Evolutionary conservation across 306 rosid species (phyloP), one percentile per base, ranked within the genome.

Genomic region (Calophaca sinica): DNA sequence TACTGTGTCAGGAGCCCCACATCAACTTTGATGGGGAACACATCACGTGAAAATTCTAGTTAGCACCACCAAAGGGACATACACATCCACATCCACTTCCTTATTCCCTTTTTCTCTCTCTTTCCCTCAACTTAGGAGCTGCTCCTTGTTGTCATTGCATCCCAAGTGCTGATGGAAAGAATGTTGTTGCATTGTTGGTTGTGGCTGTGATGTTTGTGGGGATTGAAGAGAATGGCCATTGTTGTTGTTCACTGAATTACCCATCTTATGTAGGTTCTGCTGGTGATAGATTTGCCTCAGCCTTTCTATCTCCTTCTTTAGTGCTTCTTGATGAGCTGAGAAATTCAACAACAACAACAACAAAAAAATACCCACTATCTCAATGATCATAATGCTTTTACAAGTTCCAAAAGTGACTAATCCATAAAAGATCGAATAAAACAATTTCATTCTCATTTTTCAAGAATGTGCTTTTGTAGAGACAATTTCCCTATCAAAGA

Each of bases 251-350:
- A 28, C 65, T 44, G 76, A 29, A 50, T 70, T 81, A 2, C 64
- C 70, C 87, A 87, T 87, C 86, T 87, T 91, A 46, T 88, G 84
- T 20, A 87, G 74, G 68, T 75, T 88, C 58, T 94, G 98, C 28
- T 92, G 97, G 69, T 90, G 90, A 68, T 94, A 91, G 28, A 94
- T 86, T 53, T 94, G 93, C 81, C 97, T 92, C 26, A 94, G 73
- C 63, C 97, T 88, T 83, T 92, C 97, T 77, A 94, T 91, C 79
- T 92, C 99, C 80, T 86, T 90, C 89, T 87, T 94, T 5, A 94
- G 28, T 76, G 99, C 96, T 61, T 92, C 93, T 87, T 94, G 97
- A 75, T 94, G 97, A 84, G 97, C 98, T 94, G 86, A 31, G 14
- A 80, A 36, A 20, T 20, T 20, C 26, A 20, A 20, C 26, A n/a